Percentiles rank a stretch among this genome's conserved stretches.
phyloP scores from a whole-genome alignment of 768 basidiomycete species.

The Phlebiopsis flavidoalba region DNA sequence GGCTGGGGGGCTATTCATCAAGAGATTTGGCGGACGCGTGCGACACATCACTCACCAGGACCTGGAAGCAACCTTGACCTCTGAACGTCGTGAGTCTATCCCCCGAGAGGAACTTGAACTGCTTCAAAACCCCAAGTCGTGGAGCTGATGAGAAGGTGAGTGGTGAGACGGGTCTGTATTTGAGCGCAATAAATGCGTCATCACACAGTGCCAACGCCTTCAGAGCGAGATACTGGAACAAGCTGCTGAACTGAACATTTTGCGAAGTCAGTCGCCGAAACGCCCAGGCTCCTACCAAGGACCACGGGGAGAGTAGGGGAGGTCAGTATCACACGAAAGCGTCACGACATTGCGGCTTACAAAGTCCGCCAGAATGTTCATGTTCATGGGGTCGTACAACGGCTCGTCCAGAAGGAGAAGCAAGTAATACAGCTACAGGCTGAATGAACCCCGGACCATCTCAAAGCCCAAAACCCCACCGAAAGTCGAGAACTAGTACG shows the following conservation, averaged over 20 bases:
- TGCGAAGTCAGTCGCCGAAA: conserved; percentile 44
- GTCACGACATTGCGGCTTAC: too few relatives aligned
- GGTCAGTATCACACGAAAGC: conserved; percentile 29
- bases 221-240: conserved; percentile 54
- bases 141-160: conserved; percentile 57
- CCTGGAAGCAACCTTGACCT: conserved; percentile 45
- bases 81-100: conserved; percentile 33
- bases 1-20: conserved; percentile 59
- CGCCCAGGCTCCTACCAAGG: conserved; percentile 35
- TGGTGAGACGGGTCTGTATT: background rate
- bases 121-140: conserved; percentile 56
- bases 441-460: conserved; percentile 63
- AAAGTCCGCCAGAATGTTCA: too few relatives aligned
- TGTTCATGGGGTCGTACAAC: conserved; percentile 68
- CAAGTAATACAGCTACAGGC: conserved; percentile 70
- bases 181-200: background rate
- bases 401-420: conserved; percentile 81
- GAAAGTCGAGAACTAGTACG: conserved; percentile 60
- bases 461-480: conserved; percentile 51
- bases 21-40: conserved; percentile 54
- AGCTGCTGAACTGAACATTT: conserved; percentile 61
- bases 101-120: conserved; percentile 59
- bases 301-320: conserved; percentile 49
- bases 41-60: conserved; percentile 63
- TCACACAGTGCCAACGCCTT: conserved; percentile 43